Conservation (phyloP, 352 stramenopile genomes). For the Pythium brachiatum region DNA sequence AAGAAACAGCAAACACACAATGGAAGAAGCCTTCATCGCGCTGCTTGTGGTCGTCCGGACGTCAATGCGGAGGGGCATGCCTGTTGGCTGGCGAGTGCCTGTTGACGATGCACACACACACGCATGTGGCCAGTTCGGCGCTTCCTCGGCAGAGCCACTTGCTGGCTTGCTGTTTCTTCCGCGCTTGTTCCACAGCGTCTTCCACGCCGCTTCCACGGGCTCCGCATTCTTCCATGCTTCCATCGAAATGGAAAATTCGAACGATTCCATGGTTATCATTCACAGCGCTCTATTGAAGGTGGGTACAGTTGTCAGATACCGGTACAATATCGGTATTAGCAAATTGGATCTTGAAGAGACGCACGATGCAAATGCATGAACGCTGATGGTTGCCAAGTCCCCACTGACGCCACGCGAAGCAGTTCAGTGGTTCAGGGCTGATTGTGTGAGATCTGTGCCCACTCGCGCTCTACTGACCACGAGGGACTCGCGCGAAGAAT, state of each 20-base stretch:
- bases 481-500: not conserved
- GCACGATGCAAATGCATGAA: too few relatives aligned
- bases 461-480: not conserved
- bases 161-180: constrained; percentile 11
- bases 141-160: not conserved
- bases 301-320: constrained; percentile 3
- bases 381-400: too few relatives aligned
- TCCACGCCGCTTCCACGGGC: not conserved
- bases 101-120: not conserved
- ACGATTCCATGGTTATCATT: constrained; percentile 1
- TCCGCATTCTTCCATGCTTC: constrained; percentile 5
- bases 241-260: constrained; percentile 6
- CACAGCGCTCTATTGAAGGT: not conserved
- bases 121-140: not conserved
- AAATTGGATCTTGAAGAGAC: constrained; percentile 7
- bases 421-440: not conserved
- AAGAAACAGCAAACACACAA: constrained; percentile 5
- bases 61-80: not conserved
- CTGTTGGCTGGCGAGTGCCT: not conserved
- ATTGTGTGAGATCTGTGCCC: not conserved
- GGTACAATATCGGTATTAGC: constrained; percentile 9
- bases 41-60: not conserved
- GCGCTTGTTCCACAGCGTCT: constrained; percentile 7
- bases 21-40: constrained; percentile 1
- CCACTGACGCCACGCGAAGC: not conserved